A percentile compares a stretch with the other conserved stretches of the same genome.
These are phyloP conservation scores for Aureobasidium melanogenum DNA, from an alignment of 2,329 filamentous ascomycete species.

Conservation along the genomic window DNA sequence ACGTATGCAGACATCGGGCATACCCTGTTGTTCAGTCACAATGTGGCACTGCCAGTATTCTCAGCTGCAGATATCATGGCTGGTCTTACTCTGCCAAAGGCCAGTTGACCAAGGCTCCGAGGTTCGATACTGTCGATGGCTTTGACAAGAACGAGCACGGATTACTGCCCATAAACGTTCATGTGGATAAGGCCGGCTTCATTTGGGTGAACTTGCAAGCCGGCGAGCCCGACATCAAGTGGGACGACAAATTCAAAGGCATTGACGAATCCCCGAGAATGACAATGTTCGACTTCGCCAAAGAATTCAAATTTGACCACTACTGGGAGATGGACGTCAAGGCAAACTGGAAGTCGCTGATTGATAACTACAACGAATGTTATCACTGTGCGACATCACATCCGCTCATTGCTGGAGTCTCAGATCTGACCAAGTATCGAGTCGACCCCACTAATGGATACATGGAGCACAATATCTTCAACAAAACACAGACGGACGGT, in stretches of 20 bases:
- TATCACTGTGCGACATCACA: slow-evolving; percentile 53
- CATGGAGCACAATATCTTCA: slow-evolving; percentile 42
- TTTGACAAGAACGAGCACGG: slow-evolving; percentile 50
- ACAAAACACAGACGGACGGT: slow-evolving; percentile 39
- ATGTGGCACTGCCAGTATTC: slow-evolving; percentile 42
- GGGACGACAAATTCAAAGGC: slow-evolving; percentile 44
- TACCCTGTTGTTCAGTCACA: slow-evolving; percentile 48
- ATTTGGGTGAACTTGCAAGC: slow-evolving; percentile 51
- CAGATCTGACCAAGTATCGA: slow-evolving; percentile 46
- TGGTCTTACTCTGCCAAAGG: slow-evolving; percentile 54
- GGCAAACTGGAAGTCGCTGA: slow-evolving; percentile 53
- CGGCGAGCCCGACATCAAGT: slow-evolving; percentile 39
- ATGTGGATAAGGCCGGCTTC: slow-evolving; percentile 33
- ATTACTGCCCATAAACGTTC: slow-evolving; percentile 30
- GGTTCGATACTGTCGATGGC: slow-evolving; percentile 46
- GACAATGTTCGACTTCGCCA: slow-evolving; percentile 37
- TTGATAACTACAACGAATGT: slow-evolving; percentile 59
- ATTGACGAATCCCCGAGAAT: slow-evolving; percentile 40
- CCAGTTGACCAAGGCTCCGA: slow-evolving; percentile 50
- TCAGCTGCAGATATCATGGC: slow-evolving; percentile 54
- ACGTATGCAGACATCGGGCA: slow-evolving; percentile 53
- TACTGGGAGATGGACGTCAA: slow-evolving; percentile 48
- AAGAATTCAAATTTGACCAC: slow-evolving; percentile 50
- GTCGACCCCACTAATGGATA: slow-evolving; percentile 40
- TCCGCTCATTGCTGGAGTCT: slow-evolving; percentile 45